Base-by-base conservation (phyloP, 352 stramenopile species). In the Pythium phragmiticola region DNA sequence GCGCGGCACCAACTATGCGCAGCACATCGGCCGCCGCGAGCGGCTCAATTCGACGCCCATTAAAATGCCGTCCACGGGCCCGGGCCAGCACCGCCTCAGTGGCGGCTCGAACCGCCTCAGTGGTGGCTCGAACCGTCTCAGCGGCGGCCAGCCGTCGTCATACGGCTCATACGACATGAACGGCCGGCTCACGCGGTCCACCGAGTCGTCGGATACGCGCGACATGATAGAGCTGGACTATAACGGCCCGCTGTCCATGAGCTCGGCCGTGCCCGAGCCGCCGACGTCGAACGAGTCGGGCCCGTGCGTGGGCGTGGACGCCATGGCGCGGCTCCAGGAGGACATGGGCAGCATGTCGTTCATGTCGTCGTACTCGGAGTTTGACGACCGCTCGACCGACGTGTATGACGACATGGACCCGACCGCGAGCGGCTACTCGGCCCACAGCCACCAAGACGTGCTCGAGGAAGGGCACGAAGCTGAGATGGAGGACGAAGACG, bases 11-110 rank as follows among this genome's bases (percentile, higher is more conserved):
- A 26, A 41, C 7, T 41, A 39, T 17, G n/a, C 21, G 16, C 37
- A 48, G 14, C 46, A 63, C 23, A 14, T 43, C 7, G 47, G 58
- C 17, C 56, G 60, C 11, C 76, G 80, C 4, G 80, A 89, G 42
- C 78, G 82, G 5, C 71, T 88, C 33, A 85, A 90, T 68, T 90
- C 82, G 4, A 72, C 79, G 13, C 77, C 78, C 2, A 66, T 87
- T 60, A 88, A 88, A 61, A 65, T 87, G 51, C 69, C 73, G 21
- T 49, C 52, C 4, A 39, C 48, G 1, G 57, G 45, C 4, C 45
- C 37, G 3, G 41, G 43, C 45, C 43, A 19, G 5, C 50, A 59
- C 52, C 46, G 23, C 26, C 26, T 30, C 26, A 30, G 26, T 30
- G 26, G 26, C 13, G 26, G 34, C 48, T 17, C 28, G 4, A 46